Conservation (phyloP, 2,329 filamentous ascomycete species). For the Periconia sp. region DNA sequence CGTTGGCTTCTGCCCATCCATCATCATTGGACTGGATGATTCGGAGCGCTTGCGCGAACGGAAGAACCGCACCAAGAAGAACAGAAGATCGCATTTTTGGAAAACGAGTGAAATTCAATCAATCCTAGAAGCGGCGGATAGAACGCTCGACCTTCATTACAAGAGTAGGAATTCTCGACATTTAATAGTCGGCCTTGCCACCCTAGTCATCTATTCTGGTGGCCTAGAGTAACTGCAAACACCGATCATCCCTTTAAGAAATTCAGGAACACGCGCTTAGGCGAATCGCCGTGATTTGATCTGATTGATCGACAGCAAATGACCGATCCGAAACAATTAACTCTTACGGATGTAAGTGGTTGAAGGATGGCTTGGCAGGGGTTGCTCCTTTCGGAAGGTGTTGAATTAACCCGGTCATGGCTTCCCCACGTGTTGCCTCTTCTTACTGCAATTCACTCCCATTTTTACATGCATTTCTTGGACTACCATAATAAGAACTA, state of each 20-base stretch:
- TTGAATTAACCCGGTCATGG: background rate
- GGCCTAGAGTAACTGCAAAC: background rate
- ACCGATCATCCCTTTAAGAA: background rate
- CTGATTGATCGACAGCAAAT: background rate
- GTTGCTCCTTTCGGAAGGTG: slow-evolving; percentile 18
- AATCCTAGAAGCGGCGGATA: background rate
- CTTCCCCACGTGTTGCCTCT: slow-evolving; percentile 8
- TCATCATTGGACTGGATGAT: slow-evolving; percentile 69
- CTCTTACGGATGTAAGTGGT: too few species aligned
- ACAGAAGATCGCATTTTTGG: slow-evolving; percentile 27
- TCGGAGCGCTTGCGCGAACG: slow-evolving; percentile 30
- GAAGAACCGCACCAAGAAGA: slow-evolving; percentile 26
- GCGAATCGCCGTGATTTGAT: slow-evolving; percentile 2
- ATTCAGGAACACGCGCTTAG: background rate
- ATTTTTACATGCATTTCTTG: background rate
- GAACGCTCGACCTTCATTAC: background rate
- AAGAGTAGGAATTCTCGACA: background rate
- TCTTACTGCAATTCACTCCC: slow-evolving; percentile 5
- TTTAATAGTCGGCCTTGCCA: background rate
- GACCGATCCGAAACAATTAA: background rate
- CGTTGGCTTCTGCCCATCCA: slow-evolving; percentile 71
- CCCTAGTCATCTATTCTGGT: background rate
- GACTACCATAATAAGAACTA: background rate
- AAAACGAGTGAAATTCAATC: background rate
- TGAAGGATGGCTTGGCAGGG: slow-evolving; percentile 17